Base-by-base conservation (phyloP, 140 eudicot genomes). In the Bidens hawaiensis region DNA sequence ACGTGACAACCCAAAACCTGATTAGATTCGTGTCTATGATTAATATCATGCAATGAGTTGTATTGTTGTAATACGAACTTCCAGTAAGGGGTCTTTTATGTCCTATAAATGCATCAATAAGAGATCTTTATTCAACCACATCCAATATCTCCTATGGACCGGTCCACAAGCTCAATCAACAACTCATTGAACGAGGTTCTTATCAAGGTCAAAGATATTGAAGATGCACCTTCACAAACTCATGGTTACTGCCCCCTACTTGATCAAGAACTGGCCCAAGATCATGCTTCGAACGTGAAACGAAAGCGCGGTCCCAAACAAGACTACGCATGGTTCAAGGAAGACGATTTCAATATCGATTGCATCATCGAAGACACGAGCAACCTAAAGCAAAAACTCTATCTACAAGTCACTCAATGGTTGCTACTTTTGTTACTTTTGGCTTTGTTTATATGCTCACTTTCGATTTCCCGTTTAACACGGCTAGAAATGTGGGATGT, bases 371-470 rank as follows among this genome's bases (percentile, higher is more conserved):
- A 56, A 17, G 64, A 33, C 27, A 51, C 19, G 17, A 27, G 28
- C 31, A 17, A 58, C 27, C 4, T 31, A 13, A 46, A 58, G 60
- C 30, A 23, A 16, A 21, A 21, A 1, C 43, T 36, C 2, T 21
- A 16, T 11, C 40, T 57, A 9, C 47, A 76, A 2, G 15, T 77
- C n/a, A 2, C 72, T 16, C 84, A 84, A 59, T 26, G 69, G 56
- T 62, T 54, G 49, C 75, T 78, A 24, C 69, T 83, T 48, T 6
- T 80, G 21, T 36, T 83, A 41, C 76, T 83, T 36, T 10, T 86
- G 1, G 81, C 67, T 3, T 77, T 65, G 3, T 62, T 86, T 43
- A 61, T 61, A 43, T 83, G 90, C 72, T 82, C 76, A 21, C 67
- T 86, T 17, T 75, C 73, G 13, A 61, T 75, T 47, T 1, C 41